Percentiles rank a stretch among this genome's conserved stretches.
Evolutionary conservation across 768 basidiomycete species (phyloP).

Genomic region (Suillus spraguei): DNA sequence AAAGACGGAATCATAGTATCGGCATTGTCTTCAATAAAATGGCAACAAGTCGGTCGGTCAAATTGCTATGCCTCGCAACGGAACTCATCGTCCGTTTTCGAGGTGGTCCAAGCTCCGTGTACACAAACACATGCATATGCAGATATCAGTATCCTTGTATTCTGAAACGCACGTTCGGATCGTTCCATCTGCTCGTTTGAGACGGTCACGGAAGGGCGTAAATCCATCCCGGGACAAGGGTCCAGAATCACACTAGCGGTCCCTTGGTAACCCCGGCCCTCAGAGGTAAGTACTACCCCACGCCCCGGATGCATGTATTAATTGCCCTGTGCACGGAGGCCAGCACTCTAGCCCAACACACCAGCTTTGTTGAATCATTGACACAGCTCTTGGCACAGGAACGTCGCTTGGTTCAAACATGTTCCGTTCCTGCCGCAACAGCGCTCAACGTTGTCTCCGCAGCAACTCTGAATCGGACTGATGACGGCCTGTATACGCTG

Average conservation of each 20-base stretch:
- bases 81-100: neutral
- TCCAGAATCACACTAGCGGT: neutral
- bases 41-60: neutral
- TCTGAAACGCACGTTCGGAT: neutral
- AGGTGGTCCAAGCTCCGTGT: conserved; percentile 1
- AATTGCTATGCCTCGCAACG: conserved; percentile 1
- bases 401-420: conserved; percentile 7
- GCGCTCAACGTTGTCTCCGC: neutral
- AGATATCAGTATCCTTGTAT: neutral
- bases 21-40: neutral
- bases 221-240: conserved; percentile 5
- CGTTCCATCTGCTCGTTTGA: neutral
- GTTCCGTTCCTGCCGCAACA: conserved; percentile 10
- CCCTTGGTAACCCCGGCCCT: neutral
- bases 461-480: neutral
- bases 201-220: conserved; percentile 8
- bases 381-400: conserved; percentile 10
- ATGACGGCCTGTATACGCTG: neutral
- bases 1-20: neutral
- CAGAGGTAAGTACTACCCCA: conserved; percentile 6
- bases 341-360: conserved; percentile 5
- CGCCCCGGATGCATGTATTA: conserved; percentile 8
- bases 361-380: neutral
- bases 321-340: neutral
- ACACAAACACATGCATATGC: conserved; percentile 1